Percentiles rank a stretch among this genome's conserved stretches.
These are phyloP conservation scores for Eutrema salsugineum DNA, from an alignment of 441 rosid species.

Conservation along the genomic window DNA sequence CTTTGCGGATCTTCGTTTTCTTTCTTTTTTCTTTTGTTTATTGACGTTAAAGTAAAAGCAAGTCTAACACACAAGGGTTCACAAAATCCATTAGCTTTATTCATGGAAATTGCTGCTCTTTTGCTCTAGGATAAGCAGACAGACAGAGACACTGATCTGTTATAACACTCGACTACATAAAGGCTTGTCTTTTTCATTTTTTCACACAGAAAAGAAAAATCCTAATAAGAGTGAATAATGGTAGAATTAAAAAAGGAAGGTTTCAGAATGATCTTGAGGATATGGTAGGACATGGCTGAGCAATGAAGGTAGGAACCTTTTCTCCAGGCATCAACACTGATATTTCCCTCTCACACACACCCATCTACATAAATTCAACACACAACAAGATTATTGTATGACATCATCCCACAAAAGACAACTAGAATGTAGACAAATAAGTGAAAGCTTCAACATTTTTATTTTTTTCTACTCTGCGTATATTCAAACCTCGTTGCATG, in stretches of 20 bases:
- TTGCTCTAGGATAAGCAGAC: constrained; percentile 18
- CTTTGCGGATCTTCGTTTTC: constrained; percentile 19
- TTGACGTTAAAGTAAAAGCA: constrained; percentile 15
- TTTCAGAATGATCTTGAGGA: constrained; percentile 33
- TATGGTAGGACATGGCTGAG: constrained; percentile 58
- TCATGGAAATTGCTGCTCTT: constrained; percentile 30
- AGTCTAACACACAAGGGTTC: constrained; percentile 8
- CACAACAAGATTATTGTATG: not conserved
- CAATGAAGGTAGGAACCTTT: constrained; percentile 70
- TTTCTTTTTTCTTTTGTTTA: not conserved
- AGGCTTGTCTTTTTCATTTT: not conserved
- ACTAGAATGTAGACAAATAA: constrained; percentile 18
- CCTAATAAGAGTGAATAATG: not conserved
- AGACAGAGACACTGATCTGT: constrained; percentile 20
- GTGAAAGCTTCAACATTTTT: constrained; percentile 5
- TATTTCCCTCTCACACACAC: constrained; percentile 57
- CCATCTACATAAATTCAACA: constrained; percentile 44
- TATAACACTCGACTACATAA: constrained; percentile 25
- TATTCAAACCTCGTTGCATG: constrained; percentile 37
- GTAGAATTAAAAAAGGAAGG: constrained; percentile 4
- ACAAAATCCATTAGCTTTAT: constrained; percentile 20
- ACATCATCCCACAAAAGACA: constrained; percentile 25
- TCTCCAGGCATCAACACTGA: constrained; percentile 97
- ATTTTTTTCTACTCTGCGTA: constrained; percentile 22
- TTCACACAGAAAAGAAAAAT: not conserved